Evolutionary conservation across 1,284 basidiomycete genomes (phyloP), one percentile per base, ranked within the genome.

Genomic region (Cryptococcus sp.): DNA sequence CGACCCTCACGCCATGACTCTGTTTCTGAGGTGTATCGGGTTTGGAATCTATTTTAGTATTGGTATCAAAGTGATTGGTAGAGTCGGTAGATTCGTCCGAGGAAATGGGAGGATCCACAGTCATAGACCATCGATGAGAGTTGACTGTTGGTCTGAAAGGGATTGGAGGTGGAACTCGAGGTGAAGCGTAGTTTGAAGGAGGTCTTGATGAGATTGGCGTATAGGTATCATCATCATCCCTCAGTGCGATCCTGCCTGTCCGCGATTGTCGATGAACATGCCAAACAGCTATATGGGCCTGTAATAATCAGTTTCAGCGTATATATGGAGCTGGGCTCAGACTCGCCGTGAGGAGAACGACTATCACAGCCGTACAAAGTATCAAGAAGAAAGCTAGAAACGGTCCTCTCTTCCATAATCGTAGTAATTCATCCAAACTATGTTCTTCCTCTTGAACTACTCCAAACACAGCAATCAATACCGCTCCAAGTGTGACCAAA

Each of bases 361-460:
- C 73, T 30, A 86, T 70, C 35, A 90, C 82, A 1, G 81, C 76
- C 46, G 83, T 79, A 14, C 85, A 86, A 13, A 95, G 81, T 31
- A 88, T 72, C 5, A 84, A 83, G 75, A 93, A 90, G 79, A 91
- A 94, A 4, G 81, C 83, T 46, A 92, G 77, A 72, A 96, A 98
- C 0, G 88, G 78, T 2, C 87, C 84, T 36, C 93, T 81, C 46
- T 81, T 79, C 75, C 93, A 95, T 5, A 97, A 81, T 31, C 75
- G 74, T 32, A 98, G 80, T 37, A 98, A 82, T 73, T 95, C 90
- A 61, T 93, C 88, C 13, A 98, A 81, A 1, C 87, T 86, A 65
- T 89, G 90, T n/a, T 89, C 90, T 10, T 84, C 84, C 73, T 96
- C 91, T n/a, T 88, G 86, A 0, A 97, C 89, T 56, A 93, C 89